Evolutionary conservation across 2,329 filamentous ascomycete genomes (phyloP).

Genomic region (Paecilomyces sp.): DNA sequence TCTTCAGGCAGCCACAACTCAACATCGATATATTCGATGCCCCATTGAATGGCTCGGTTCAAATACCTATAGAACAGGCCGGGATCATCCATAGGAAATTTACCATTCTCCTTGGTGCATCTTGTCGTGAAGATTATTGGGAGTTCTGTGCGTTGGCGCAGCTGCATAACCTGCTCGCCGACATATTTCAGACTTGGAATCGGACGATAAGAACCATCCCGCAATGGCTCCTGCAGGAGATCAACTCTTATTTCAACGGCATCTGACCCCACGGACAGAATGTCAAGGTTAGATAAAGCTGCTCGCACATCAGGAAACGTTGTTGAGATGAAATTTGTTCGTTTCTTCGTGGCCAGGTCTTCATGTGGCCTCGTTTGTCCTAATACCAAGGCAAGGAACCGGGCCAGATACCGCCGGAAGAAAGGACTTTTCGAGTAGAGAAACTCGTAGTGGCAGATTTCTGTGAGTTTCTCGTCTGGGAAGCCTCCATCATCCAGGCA

Average conservation of each 20-base stretch:
- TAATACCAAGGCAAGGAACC: slow-evolving; percentile 71
- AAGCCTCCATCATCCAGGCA: slow-evolving; percentile 65
- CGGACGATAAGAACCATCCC: slow-evolving; percentile 53
- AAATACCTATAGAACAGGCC: slow-evolving; percentile 70
- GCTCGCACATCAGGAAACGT: slow-evolving; percentile 81
- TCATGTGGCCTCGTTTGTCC: slow-evolving; percentile 74
- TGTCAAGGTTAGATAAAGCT: slow-evolving; percentile 77
- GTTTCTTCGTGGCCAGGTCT: slow-evolving; percentile 60
- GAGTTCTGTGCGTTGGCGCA: slow-evolving; percentile 75
- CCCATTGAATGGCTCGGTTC: slow-evolving; percentile 80
- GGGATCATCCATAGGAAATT: slow-evolving; percentile 76
- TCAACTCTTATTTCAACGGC: slow-evolving; percentile 81
- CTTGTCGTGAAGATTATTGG: slow-evolving; percentile 87
- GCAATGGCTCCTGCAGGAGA: slow-evolving; percentile 64
- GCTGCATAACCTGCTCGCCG: slow-evolving; percentile 75
- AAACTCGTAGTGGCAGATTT: slow-evolving; percentile 76
- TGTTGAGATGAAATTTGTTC: slow-evolving; percentile 80
- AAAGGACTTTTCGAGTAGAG: slow-evolving; percentile 69
- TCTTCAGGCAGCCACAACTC: slow-evolving; percentile 78
- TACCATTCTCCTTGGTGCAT: slow-evolving; percentile 74
- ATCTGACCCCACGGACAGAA: slow-evolving; percentile 78
- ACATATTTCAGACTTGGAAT: slow-evolving; percentile 78
- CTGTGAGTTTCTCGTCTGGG: slow-evolving; percentile 58
- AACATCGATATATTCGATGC: slow-evolving; percentile 83
- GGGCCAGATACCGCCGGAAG: slow-evolving; percentile 66